Conservation (phyloP, 306 rosid genomes). For the Oemleria cerasiformis region DNA sequence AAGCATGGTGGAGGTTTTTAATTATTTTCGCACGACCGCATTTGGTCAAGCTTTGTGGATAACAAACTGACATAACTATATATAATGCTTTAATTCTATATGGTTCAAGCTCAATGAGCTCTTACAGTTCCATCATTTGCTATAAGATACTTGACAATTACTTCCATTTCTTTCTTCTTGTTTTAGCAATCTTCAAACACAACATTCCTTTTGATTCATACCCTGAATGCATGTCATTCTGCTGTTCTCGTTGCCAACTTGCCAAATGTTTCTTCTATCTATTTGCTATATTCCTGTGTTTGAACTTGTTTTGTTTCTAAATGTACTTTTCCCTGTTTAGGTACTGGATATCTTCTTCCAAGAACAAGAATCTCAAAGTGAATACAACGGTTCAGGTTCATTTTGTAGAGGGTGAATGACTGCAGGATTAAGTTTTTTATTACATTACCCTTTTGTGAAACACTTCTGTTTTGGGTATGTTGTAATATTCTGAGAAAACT, state of each 20-base stretch:
- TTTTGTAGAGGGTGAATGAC: constrained; percentile 22
- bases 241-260: background rate
- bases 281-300: background rate
- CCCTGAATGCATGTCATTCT: background rate
- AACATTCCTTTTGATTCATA: background rate
- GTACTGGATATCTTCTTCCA: constrained; percentile 20
- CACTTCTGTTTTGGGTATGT: constrained; percentile 8
- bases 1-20: background rate
- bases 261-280: background rate
- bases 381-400: background rate
- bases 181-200: background rate
- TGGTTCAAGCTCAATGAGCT: background rate
- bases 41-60: background rate
- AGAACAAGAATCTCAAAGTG: constrained; percentile 3
- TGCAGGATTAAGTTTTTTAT: constrained; percentile 9
- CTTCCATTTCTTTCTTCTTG: background rate
- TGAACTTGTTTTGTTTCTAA: background rate
- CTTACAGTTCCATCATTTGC: background rate
- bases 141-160: background rate
- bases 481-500: constrained; percentile 8
- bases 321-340: constrained; percentile 10
- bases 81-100: background rate
- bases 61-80: background rate
- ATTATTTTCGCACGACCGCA: background rate
- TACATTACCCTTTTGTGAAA: constrained; percentile 15